Conservation (phyloP, 495 filamentous ascomycete species). For the Penicillium steckii region DNA sequence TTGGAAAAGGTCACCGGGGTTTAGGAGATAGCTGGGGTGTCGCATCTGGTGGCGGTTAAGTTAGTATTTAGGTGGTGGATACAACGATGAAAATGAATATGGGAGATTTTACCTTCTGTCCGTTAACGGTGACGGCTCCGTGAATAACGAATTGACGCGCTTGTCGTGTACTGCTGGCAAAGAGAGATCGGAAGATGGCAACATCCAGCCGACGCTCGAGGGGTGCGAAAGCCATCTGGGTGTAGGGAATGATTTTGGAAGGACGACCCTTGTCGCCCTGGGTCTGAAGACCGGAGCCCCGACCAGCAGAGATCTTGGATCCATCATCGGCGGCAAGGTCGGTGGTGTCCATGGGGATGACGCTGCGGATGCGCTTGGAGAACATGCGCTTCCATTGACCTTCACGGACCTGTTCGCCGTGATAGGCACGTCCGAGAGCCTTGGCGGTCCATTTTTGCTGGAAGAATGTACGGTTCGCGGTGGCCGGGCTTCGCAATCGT, state of each 20-base stretch:
- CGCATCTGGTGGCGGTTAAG: conserved; percentile 61
- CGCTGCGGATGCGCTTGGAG: conserved; percentile 68
- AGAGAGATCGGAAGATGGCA: conserved; percentile 86
- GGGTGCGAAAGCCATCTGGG: conserved; percentile 90
- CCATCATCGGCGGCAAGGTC: conserved; percentile 79
- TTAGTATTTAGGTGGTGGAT: too few relatives aligned
- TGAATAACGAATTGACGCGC: conserved; percentile 93
- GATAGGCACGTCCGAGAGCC: conserved; percentile 76
- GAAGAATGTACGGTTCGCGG: conserved; percentile 68
- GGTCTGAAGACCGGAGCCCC: conserved; percentile 67
- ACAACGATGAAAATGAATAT: background rate
- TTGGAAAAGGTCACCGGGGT: conserved; percentile 97
- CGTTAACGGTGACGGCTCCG: conserved; percentile 92
- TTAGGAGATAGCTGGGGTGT: conserved; percentile 90
- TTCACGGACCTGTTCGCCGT: conserved; percentile 91
- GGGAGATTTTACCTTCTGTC: conserved; percentile 67
- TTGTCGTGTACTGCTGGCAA: conserved; percentile 92
- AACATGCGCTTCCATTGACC: conserved; percentile 93
- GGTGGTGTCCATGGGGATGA: conserved; percentile 76
- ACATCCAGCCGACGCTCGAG: conserved; percentile 88
- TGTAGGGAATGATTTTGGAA: conserved; percentile 65
- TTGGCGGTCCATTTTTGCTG: conserved; percentile 98
- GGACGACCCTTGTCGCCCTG: conserved; percentile 3
- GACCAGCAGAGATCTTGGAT: conserved; percentile 72
- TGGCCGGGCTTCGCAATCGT: conserved; percentile 41